Percentiles rank a stretch among this genome's conserved stretches.
phyloP scores from a whole-genome alignment of 1,284 basidiomycete species.

The Ustilago hordei region DNA sequence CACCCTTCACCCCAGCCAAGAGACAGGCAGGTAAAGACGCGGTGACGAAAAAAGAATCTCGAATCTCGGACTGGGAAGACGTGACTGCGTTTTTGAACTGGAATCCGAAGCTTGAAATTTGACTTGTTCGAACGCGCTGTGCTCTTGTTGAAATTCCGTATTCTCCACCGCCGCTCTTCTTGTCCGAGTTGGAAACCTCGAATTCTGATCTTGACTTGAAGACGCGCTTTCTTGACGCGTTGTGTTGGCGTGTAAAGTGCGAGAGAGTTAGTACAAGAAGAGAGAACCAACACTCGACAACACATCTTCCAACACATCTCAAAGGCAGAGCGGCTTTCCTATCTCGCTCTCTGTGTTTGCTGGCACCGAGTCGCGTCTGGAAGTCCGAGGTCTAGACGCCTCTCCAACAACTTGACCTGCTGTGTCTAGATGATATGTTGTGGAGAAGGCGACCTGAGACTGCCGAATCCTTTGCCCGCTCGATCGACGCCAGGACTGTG shows the following conservation, averaged over 20 bases:
- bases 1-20: too few relatives aligned
- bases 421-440: neutral
- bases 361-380: conserved; percentile 1
- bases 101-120: neutral
- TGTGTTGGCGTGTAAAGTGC: conserved; percentile 5
- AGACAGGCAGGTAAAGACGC: neutral
- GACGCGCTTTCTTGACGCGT: conserved; percentile 3
- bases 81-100: too few relatives aligned
- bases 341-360: neutral
- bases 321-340: neutral
- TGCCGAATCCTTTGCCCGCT: neutral
- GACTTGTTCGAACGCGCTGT: neutral
- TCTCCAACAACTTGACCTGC: neutral
- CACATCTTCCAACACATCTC: neutral
- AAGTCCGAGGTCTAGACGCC: neutral
- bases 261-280: neutral
- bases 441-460: neutral
- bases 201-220: neutral
- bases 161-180: neutral
- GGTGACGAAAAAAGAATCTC: neutral
- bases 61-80: neutral
- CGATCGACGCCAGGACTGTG: neutral
- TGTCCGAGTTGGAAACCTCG: neutral
- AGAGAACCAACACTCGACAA: neutral
- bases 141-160: neutral